Evolutionary conservation across 148 eudicot species (phyloP), one percentile per base, ranked within the genome.

Genomic region (Rhododendron simsii): DNA sequence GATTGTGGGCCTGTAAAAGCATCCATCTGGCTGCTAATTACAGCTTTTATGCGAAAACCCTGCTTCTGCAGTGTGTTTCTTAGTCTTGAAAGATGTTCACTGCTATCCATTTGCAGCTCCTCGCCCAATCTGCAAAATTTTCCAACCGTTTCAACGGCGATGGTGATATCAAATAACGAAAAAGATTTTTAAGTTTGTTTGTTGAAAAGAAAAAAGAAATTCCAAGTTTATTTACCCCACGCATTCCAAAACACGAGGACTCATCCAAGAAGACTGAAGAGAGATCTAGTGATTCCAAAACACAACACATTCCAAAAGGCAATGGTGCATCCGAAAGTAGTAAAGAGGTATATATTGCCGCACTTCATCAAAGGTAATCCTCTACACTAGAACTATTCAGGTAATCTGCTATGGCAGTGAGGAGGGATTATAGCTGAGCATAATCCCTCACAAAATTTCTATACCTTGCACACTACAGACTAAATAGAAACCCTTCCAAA

Each of bases 11-110:
- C 89, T 0, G 74, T 85, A 80, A 90, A 80, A 80, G 87, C 86
- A 81, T 90, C 92, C 89, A 88, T 88, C 63, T 83, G 89, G 85
- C 92, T 90, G 87, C 90, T 87, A 77, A 90, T 78, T 33, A 88
- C 88, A 67, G 87, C 83, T 39, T 9, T 53, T 21, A 90, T 82
- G 15, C 48, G 86, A 16, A 78, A 87, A 30, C 89, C 88, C 80
- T 85, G 79, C 9, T n/a, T 84, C 79, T 83, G 84, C 44, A 90
- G 28, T 10, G 28, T 30, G 18, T 14, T 85, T 51, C 86, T 87
- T 78, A 69, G 78, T 82, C 87, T 83, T 50, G 86, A 88, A 71
- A 90, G 51, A 78, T 86, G 87, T 53, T 90, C 87, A 2, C 37
- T 61, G 75, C 41, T 87, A 83, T 55, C 81, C 89, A 88, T 87